Percentiles rank a stretch among this genome's conserved stretches.
phyloP scores from a whole-genome alignment of 495 filamentous ascomycete genomes.

The Penicillium parvum region DNA sequence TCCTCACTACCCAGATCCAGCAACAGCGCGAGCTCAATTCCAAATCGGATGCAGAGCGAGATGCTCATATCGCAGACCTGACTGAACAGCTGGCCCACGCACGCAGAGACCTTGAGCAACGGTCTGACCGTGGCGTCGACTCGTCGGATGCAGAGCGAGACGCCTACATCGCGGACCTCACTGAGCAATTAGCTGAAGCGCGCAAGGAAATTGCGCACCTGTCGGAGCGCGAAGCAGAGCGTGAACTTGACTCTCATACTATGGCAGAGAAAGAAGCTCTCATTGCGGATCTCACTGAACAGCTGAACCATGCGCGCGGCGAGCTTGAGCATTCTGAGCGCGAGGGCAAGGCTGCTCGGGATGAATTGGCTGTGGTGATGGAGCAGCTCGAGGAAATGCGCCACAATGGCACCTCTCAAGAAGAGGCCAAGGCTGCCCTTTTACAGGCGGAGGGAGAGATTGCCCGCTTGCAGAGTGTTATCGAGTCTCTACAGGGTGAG shows the following conservation, averaged over 20 bases:
- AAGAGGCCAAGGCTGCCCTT: slow-evolving; percentile 35
- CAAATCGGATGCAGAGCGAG: slow-evolving; percentile 55
- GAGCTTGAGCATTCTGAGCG: slow-evolving; percentile 36
- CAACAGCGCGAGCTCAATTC: slow-evolving; percentile 86
- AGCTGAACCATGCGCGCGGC: too few species aligned
- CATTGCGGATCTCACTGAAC: slow-evolving; percentile 47
- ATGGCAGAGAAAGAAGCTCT: slow-evolving; percentile 53
- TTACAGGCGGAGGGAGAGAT: slow-evolving; percentile 51
- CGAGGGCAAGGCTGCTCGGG: slow-evolving; percentile 34
- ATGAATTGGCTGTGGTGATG: slow-evolving; percentile 41
- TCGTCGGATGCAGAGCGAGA: slow-evolving; percentile 57
- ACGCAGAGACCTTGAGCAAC: slow-evolving; percentile 38
- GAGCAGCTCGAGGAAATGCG: slow-evolving; percentile 46
- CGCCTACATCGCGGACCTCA: slow-evolving; percentile 46
- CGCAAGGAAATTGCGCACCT: slow-evolving; percentile 40
- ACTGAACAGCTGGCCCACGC: slow-evolving; percentile 45
- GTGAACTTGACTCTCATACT: too few species aligned
- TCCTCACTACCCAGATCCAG: slow-evolving; percentile 81
- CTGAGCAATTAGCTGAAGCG: slow-evolving; percentile 43
- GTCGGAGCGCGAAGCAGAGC: too few species aligned
- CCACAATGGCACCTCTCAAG: slow-evolving; percentile 23
- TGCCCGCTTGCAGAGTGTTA: slow-evolving; percentile 27
- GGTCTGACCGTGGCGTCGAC: too few species aligned
- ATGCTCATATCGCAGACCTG: slow-evolving; percentile 48
- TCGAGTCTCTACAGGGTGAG: slow-evolving; percentile 29